Conservation (phyloP, 2,329 filamentous ascomycete genomes). For the Aureobasidium lini region DNA sequence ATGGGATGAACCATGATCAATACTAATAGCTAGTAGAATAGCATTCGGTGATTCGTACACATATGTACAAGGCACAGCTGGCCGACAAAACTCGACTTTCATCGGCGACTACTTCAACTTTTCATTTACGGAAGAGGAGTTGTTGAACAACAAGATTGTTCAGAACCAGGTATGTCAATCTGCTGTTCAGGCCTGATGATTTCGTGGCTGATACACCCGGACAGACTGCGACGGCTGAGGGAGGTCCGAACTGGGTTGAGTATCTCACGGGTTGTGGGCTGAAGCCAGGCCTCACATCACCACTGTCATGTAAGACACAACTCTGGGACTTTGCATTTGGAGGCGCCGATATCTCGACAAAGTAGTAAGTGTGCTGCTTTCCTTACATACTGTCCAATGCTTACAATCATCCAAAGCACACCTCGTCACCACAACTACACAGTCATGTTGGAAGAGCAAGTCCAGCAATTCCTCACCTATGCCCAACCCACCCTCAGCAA, state of each 20-base stretch:
- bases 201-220: not conserved
- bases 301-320: conserved; percentile 38
- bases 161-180: conserved; percentile 34
- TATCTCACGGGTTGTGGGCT: conserved; percentile 46
- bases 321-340: conserved; percentile 53
- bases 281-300: conserved; percentile 36
- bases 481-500: conserved; percentile 34
- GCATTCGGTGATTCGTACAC: conserved; percentile 48
- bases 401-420: conserved; percentile 23
- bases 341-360: conserved; percentile 42
- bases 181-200: not conserved
- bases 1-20: not conserved
- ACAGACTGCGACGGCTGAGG: conserved; percentile 42
- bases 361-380: conserved; percentile 26
- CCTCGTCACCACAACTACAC: conserved; percentile 34
- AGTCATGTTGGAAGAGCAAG: conserved; percentile 43
- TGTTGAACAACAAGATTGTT: conserved; percentile 44
- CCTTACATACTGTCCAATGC: not conserved
- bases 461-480: conserved; percentile 41
- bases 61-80: conserved; percentile 47
- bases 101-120: conserved; percentile 47
- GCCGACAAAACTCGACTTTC: conserved; percentile 45
- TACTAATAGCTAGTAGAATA: conserved; percentile 24
- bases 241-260: conserved; percentile 50
- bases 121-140: conserved; percentile 35